phyloP scores from a whole-genome alignment of 2,329 filamentous ascomycete species.

The Xylariaceae sp. region DNA sequence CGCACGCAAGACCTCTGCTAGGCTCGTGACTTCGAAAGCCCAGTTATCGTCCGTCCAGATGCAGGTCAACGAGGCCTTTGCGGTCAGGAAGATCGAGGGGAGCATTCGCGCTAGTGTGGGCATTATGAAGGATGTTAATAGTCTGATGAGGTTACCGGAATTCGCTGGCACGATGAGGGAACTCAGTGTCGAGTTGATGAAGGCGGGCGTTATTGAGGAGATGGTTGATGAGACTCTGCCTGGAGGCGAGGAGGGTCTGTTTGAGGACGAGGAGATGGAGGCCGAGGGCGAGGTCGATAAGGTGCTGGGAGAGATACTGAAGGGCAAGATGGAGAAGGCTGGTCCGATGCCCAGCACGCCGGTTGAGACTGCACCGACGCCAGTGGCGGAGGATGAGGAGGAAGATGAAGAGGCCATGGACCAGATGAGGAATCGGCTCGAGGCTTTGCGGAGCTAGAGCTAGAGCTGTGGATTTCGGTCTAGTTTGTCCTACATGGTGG shows the following conservation, averaged over 20 bases:
- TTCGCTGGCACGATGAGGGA: constrained; percentile 87
- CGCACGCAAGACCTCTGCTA: constrained; percentile 69
- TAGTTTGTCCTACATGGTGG: background rate
- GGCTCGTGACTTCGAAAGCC: constrained; percentile 83
- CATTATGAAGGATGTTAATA: constrained; percentile 97
- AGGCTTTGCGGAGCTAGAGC: constrained; percentile 78
- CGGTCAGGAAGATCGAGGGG: constrained; percentile 92
- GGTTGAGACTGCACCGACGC: constrained; percentile 50
- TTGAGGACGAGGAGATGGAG: constrained; percentile 74
- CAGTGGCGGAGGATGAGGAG: constrained; percentile 57
- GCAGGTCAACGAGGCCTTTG: constrained; percentile 97
- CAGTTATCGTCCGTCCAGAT: constrained; percentile 91
- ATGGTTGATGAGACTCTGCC: constrained; percentile 88
- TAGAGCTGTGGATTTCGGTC: background rate
- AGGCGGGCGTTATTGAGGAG: constrained; percentile 95
- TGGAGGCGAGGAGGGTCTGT: constrained; percentile 66
- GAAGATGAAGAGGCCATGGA: constrained; percentile 87
- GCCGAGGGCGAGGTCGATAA: constrained; percentile 83
- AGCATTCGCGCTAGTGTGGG: constrained; percentile 81
- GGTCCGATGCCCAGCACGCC: constrained; percentile 54
- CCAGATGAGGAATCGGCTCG: constrained; percentile 88
- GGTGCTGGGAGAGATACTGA: constrained; percentile 85
- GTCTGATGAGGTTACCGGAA: constrained; percentile 78
- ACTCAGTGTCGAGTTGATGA: constrained; percentile 81
- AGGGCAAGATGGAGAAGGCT: constrained; percentile 71